Evolutionary conservation across 139 green algal genomes (phyloP), one percentile per base, ranked within the genome.

Genomic region (Klebsormidium nitens): DNA sequence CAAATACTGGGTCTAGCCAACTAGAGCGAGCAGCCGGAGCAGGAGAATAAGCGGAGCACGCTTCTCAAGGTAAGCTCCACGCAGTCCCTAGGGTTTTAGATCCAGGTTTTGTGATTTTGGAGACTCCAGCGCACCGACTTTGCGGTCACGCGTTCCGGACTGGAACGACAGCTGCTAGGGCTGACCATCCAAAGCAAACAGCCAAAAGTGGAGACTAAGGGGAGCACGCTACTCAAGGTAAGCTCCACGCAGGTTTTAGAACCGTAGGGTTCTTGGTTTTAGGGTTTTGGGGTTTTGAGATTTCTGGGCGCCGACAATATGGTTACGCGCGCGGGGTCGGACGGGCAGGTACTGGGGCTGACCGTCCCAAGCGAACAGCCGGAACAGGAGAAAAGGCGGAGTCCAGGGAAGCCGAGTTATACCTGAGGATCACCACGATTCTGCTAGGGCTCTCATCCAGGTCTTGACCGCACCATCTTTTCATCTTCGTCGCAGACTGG

Each of bases 151-250:
- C 71, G 50, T 17, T 38, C 28, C 17, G 74, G 57, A 3, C 59
- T 81, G 28, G 78, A 87, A 57, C 60, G 69, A 26, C 73, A 75
- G 34, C 77, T 95, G 71, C 83, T 93, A 44, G 82, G 82, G 17
- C 56, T 90, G 36, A 84, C 82, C n/a, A 78, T 93, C 44, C 74
- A 90, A 72, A 69, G 79, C 34, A 84, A 90, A 74, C 83, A 86
- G 77, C 89, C 89, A 1, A 82, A 93, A 82, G 79, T 93, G 23
- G 88, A 95, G 81, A 50, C 76, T 8, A 82, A 89, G 63, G 89
- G 86, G 76, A 88, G 78, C 26, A 44, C 59, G 5, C 76, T 92
- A 71, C 74, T 89, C 47, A 63, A 76, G 59, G 59, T 60, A 67
- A n/a, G n/a, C n/a, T n/a, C n/a, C n/a, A n/a, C n/a, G n/a, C 14